phyloP scores from a whole-genome alignment of 106 monocot species.

The Posidonia australis region DNA sequence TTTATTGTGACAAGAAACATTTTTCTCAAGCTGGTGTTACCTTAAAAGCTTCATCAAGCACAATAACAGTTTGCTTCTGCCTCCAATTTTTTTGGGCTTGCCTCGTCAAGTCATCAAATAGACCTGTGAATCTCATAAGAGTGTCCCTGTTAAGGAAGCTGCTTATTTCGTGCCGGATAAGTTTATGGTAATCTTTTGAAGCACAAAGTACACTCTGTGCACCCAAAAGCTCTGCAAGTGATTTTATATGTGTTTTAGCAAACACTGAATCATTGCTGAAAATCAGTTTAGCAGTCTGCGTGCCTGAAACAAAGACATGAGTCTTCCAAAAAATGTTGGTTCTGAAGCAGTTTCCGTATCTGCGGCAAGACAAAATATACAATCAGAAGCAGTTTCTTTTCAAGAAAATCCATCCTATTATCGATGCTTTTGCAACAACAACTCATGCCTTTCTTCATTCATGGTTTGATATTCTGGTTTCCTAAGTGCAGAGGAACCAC shows the following conservation, averaged over 20 bases:
- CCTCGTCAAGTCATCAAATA: slow-evolving; percentile 42
- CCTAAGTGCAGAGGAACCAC: too few species aligned
- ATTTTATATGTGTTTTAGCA: slow-evolving; percentile 50
- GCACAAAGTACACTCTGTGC: slow-evolving; percentile 62
- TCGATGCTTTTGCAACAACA: too few species aligned
- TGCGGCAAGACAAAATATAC: background rate
- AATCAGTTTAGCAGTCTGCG: slow-evolving; percentile 26
- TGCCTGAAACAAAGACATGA: slow-evolving; percentile 53
- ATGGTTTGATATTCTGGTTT: too few species aligned
- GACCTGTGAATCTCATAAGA: slow-evolving; percentile 21
- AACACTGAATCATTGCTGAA: slow-evolving; percentile 37
- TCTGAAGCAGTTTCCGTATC: slow-evolving; percentile 63
- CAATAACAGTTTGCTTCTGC: slow-evolving; percentile 17
- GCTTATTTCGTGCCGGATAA: slow-evolving; percentile 32
- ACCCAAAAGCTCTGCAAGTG: slow-evolving; percentile 54
- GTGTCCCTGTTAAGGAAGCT: slow-evolving; percentile 33
- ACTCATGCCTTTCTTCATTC: too few species aligned
- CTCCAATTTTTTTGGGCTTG: slow-evolving; percentile 31
- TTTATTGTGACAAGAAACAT: background rate
- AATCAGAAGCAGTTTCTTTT: background rate
- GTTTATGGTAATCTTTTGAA: slow-evolving; percentile 37
- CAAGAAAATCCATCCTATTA: background rate
- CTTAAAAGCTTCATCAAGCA: slow-evolving; percentile 58
- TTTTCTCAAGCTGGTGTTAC: slow-evolving; percentile 7
- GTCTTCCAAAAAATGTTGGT: slow-evolving; percentile 52